These are phyloP conservation scores for Metschnikowia arizonensis DNA, from an alignment of 805 yeast species.

Conservation along the genomic window DNA sequence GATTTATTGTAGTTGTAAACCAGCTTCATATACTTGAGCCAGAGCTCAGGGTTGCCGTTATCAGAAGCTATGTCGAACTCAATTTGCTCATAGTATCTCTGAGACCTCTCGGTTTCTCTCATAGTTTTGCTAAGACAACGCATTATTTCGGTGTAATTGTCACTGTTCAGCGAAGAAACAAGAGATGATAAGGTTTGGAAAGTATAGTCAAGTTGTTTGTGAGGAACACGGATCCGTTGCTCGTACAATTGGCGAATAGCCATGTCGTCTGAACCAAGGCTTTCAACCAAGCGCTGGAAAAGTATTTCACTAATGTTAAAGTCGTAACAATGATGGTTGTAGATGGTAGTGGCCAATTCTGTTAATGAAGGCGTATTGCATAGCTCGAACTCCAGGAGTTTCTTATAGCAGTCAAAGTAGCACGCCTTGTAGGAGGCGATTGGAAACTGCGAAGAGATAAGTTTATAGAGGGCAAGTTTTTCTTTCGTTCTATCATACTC, in stretches of 20 bases:
- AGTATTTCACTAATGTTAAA: conserved; percentile 19
- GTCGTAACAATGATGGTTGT: conserved; percentile 19
- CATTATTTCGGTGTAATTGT: conserved; percentile 35
- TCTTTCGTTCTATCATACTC: not conserved
- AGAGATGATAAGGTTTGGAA: conserved; percentile 39
- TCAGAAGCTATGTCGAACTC: conserved; percentile 25
- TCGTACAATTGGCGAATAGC: conserved; percentile 23
- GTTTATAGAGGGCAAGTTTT: not conserved
- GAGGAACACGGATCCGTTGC: conserved; percentile 39
- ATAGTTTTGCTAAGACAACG: conserved; percentile 30
- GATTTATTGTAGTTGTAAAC: conserved; percentile 19
- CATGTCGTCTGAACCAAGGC: conserved; percentile 8
- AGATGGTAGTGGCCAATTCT: not conserved
- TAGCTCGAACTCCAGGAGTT: not conserved
- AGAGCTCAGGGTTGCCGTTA: conserved; percentile 17
- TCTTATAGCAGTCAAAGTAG: not conserved
- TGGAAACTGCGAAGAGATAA: conserved; percentile 1
- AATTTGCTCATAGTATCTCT: conserved; percentile 31
- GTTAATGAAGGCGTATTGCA: not conserved
- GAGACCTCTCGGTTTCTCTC: conserved; percentile 23
- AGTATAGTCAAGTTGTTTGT: conserved; percentile 37
- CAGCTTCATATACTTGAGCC: conserved; percentile 33
- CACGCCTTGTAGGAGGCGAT: not conserved
- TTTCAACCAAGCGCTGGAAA: conserved; percentile 19
- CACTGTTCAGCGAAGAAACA: conserved; percentile 27